Conservation (phyloP, 495 filamentous ascomycete genomes). For the Articulospora tetracladia region DNA sequence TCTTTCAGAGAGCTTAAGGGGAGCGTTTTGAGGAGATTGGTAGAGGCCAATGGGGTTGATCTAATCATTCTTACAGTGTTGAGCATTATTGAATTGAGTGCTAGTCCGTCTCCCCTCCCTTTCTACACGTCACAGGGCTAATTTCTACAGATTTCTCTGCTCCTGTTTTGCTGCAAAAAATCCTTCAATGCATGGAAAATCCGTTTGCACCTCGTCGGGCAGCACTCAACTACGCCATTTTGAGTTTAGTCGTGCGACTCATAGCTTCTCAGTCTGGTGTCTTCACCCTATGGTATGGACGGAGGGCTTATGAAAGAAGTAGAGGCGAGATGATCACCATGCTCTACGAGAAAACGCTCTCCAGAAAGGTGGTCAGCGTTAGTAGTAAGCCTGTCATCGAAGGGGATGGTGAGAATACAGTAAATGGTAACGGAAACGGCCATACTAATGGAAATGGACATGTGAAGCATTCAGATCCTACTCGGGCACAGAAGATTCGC, state of each 20-base stretch:
- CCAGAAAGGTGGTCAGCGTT: slow-evolving; percentile 64
- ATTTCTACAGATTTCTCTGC: slow-evolving; percentile 46
- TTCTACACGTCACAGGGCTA: neutral
- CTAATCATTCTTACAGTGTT: slow-evolving; percentile 61
- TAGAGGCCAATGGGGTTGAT: slow-evolving; percentile 73
- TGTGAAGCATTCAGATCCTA: slow-evolving; percentile 7
- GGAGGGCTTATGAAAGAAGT: slow-evolving; percentile 73
- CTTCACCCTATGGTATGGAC: slow-evolving; percentile 68
- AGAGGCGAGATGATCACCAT: slow-evolving; percentile 85
- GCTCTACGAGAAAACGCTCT: slow-evolving; percentile 80
- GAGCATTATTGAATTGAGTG: slow-evolving; percentile 55
- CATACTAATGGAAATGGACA: slow-evolving; percentile 21
- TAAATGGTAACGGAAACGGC: slow-evolving; percentile 22
- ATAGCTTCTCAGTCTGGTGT: slow-evolving; percentile 62
- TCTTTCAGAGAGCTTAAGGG: slow-evolving; percentile 70
- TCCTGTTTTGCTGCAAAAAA: slow-evolving; percentile 66
- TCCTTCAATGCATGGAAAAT: slow-evolving; percentile 64
- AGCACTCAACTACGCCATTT: slow-evolving; percentile 60
- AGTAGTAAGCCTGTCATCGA: slow-evolving; percentile 27
- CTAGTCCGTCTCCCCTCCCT: slow-evolving; percentile 35
- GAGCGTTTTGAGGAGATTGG: slow-evolving; percentile 61
- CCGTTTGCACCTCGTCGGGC: slow-evolving; percentile 41
- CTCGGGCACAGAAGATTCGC: slow-evolving; percentile 1
- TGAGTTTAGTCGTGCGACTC: slow-evolving; percentile 57
- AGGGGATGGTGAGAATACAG: slow-evolving; percentile 27